Evolutionary conservation across 1,284 basidiomycete genomes (phyloP), one percentile per base, ranked within the genome.

Genomic region (Ceratobasidium sp.): DNA sequence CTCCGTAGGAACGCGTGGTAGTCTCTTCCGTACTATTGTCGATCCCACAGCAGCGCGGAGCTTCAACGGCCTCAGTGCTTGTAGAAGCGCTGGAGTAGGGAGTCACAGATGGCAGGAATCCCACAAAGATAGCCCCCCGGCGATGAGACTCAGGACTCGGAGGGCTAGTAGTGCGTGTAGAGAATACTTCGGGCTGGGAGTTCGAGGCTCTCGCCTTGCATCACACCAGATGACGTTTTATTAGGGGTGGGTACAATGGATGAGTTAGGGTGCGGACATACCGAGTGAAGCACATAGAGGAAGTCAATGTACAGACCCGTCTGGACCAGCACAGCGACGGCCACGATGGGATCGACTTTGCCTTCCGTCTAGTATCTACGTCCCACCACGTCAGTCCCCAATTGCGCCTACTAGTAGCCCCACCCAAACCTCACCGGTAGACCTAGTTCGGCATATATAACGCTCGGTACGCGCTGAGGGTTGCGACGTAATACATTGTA

Each of bases 391-490:
- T 70, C 46, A 54, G 38, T 23, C 23, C 40, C 20, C 42, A 33
- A 33, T 4, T 3, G 20, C 6, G 9, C 42, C 42, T 65, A 20
- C 15, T 20, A 17, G 23, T 15, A 56, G 0, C 40, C 40, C 12
- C 13, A 50, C 48, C 10, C n/a, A 64, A 44, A 62, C 88, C 92
- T 80, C 80, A 95, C 95, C 96, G 88, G 87, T 97, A 99, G 86
- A 99, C 96, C 97, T 98, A 99, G 86, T 99, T 99, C 74, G 97
- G 97, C 81, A 99, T 97, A 86, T 99, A 99, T 77, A 99, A 84
- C 0, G 94, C 96, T 80, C 97, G 89, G 86, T 99, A 99, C 9
- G 92, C 88, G 23, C 97, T 98, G 77, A 99, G 87, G 5, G 97
- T 98, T 56, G 98, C 98, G 78, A 99, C 88, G 85, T 99, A 99